A percentile compares a stretch with the other conserved stretches of the same genome.
phyloP scores from a whole-genome alignment of 495 filamentous ascomycete genomes.

The Neurospora terricola region DNA sequence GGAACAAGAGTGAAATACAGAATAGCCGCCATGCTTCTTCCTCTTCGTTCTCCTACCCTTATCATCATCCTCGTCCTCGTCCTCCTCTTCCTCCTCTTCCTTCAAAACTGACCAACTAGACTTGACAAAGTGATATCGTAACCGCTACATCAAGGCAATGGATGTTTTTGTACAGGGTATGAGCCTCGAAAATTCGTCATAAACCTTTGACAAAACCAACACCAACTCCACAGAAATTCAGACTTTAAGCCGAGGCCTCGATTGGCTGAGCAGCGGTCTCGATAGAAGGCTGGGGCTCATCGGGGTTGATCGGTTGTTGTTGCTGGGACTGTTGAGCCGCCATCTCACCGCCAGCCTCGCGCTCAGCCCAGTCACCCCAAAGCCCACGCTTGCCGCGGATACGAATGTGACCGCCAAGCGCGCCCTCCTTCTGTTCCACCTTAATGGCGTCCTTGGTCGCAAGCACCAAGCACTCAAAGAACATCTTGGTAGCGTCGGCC shows the following conservation, averaged over 20 bases:
- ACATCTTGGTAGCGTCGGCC: slow-evolving; percentile 96
- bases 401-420: slow-evolving; percentile 64
- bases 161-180: background rate
- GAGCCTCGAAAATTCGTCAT: background rate
- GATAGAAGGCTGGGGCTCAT: slow-evolving; percentile 20
- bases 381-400: slow-evolving; percentile 82
- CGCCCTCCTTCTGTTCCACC: slow-evolving; percentile 74
- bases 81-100: background rate
- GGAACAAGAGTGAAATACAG: background rate
- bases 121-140: background rate
- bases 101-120: background rate
- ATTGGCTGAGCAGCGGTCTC: slow-evolving; percentile 16
- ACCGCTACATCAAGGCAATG: background rate
- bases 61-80: background rate
- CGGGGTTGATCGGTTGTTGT: slow-evolving; percentile 10
- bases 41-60: background rate
- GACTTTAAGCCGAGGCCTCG: background rate
- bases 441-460: slow-evolving; percentile 98
- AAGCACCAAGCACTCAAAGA: slow-evolving; percentile 90
- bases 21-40: background rate
- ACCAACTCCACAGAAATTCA: background rate
- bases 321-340: slow-evolving; percentile 31
- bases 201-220: background rate
- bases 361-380: slow-evolving; percentile 94
- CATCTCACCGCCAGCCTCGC: slow-evolving; percentile 54